Evolutionary conservation across 129 eudicot genomes (phyloP).

Genomic region (Helianthus tuberosus): DNA sequence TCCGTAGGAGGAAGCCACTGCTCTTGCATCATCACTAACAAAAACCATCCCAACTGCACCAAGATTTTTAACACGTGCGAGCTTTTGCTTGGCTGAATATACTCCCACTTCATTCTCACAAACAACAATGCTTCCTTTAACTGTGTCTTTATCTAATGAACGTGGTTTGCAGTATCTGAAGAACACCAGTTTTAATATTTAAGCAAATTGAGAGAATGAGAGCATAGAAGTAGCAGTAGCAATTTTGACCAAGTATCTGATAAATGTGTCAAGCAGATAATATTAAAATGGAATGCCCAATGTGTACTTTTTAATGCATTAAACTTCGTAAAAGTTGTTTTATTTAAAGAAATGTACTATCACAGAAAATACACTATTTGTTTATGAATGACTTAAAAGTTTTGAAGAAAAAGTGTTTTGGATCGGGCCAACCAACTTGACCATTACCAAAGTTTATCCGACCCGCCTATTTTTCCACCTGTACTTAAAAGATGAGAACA

Average conservation of each 20-base stretch:
- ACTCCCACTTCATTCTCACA: slow-evolving; percentile 48
- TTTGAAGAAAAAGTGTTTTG: not conserved
- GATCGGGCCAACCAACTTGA: not conserved
- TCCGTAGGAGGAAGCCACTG: slow-evolving; percentile 43
- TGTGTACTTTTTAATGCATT: not conserved
- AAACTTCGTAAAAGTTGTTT: too few species aligned
- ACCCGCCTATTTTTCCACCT: slow-evolving; percentile 1
- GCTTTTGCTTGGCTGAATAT: slow-evolving; percentile 31
- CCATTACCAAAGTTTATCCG: not conserved
- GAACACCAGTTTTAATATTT: too few species aligned
- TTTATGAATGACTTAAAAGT: not conserved
- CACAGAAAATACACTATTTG: not conserved
- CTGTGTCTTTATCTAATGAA: slow-evolving; percentile 47
- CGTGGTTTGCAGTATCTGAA: slow-evolving; percentile 65
- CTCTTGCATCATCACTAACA: slow-evolving; percentile 42
- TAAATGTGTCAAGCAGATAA: not conserved
- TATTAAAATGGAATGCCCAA: not conserved
- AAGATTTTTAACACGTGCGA: slow-evolving; percentile 10
- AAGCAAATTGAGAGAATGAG: too few species aligned
- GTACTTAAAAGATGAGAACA: not conserved
- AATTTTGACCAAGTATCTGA: not conserved
- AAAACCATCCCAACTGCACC: slow-evolving; percentile 66
- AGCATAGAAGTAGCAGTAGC: not conserved
- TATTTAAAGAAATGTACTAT: not conserved
- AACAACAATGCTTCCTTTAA: slow-evolving; percentile 63